These are phyloP conservation scores for Aspergillus felis DNA, from an alignment of 2,329 filamentous ascomycete species.

Conservation along the genomic window DNA sequence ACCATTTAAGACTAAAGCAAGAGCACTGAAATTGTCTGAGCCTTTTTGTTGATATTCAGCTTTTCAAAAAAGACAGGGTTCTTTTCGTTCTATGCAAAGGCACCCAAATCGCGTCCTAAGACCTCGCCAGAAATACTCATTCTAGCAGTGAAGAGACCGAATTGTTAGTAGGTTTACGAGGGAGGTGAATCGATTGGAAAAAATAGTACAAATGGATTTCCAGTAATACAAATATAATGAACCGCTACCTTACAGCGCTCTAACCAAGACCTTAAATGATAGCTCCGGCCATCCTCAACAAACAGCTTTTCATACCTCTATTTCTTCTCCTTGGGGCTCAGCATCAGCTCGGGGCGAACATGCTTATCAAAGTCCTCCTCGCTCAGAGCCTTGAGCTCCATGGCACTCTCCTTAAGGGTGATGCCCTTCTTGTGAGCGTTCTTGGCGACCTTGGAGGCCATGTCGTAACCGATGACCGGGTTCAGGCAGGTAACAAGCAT, in stretches of 20 bases:
- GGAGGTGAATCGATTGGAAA: background rate
- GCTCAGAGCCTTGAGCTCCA: conserved; percentile 86
- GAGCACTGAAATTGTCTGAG: no score
- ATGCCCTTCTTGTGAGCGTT: conserved; percentile 98
- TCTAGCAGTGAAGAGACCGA: background rate
- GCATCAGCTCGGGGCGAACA: conserved; percentile 92
- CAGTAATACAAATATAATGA: conserved; percentile 15
- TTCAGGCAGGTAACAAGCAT: conserved; percentile 99
- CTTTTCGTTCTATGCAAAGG: no score
- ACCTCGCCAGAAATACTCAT: background rate
- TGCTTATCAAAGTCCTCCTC: conserved; percentile 85
- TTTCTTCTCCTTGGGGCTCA: conserved; percentile 71
- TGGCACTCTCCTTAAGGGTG: conserved; percentile 87
- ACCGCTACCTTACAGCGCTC: conserved; percentile 7
- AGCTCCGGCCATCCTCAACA: background rate
- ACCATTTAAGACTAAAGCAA: no score
- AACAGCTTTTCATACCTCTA: conserved; percentile 25
- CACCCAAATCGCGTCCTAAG: background rate
- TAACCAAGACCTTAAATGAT: conserved; percentile 3
- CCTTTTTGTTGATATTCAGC: no score
- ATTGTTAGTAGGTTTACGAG: no score
- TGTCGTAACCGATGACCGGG: conserved; percentile 95
- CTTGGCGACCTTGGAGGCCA: conserved; percentile 96
- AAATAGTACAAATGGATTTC: conserved; percentile 13
- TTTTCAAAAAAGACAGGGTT: no score